Percentiles rank a stretch among this genome's conserved stretches.
These are phyloP conservation scores for Allium sativum DNA, from an alignment of 106 monocot genomes.

Conservation along the genomic window DNA sequence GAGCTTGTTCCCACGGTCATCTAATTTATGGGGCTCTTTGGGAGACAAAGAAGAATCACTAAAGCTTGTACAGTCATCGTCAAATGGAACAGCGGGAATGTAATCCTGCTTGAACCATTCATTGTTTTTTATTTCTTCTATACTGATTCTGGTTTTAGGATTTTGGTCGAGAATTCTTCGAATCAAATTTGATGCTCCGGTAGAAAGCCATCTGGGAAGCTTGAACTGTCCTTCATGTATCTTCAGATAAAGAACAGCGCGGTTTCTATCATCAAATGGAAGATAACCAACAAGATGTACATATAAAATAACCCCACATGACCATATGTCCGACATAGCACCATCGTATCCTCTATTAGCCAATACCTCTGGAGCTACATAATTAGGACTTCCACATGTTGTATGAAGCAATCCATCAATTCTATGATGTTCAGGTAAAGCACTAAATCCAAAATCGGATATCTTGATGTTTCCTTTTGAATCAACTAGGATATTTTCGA, in stretches of 20 bases:
- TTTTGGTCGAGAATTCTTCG: conserved; percentile 83
- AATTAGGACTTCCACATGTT: conserved; percentile 84
- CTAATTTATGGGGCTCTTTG: conserved; percentile 12
- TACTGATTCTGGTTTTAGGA: conserved; percentile 49
- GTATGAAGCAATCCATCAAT: conserved; percentile 70
- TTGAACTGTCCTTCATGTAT: conserved; percentile 25
- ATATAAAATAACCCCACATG: conserved; percentile 62
- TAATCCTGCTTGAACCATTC: conserved; percentile 83
- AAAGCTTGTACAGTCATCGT: conserved; percentile 32
- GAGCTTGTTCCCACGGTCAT: conserved; percentile 10
- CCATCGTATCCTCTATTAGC: conserved; percentile 74
- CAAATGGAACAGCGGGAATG: conserved; percentile 43
- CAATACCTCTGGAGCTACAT: conserved; percentile 76
- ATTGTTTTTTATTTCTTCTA: conserved; percentile 62
- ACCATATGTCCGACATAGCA: conserved; percentile 70
- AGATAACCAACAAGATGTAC: conserved; percentile 50
- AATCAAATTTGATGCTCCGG: conserved; percentile 48
- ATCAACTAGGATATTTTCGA: conserved; percentile 30
- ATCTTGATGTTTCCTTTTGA: conserved; percentile 27
- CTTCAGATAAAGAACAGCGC: conserved; percentile 55
- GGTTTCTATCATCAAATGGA: conserved; percentile 47
- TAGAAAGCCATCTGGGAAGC: conserved; percentile 69
- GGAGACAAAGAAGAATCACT: no score
- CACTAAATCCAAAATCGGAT: conserved; percentile 33
- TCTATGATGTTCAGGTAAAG: conserved; percentile 22